These are phyloP conservation scores for Colletotrichum australisinense DNA, from an alignment of 2,329 filamentous ascomycete species.

Conservation along the genomic window DNA sequence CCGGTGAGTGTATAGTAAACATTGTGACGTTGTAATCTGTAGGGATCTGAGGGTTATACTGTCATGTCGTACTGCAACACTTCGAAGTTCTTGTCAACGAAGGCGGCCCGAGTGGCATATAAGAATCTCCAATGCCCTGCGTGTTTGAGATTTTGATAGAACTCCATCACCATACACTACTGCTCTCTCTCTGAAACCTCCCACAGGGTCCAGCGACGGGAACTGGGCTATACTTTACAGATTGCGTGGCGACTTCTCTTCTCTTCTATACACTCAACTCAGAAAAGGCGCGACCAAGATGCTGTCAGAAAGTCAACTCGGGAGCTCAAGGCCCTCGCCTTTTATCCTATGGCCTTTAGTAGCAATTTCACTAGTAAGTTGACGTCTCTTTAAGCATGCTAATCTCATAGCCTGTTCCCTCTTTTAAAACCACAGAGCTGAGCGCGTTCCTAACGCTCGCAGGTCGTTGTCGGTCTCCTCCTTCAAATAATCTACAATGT, in stretches of 20 bases:
- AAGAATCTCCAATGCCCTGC: not conserved
- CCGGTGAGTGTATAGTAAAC: not conserved
- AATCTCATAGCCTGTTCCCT: not conserved
- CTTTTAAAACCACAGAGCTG: too few relatives aligned
- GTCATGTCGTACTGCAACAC: not conserved
- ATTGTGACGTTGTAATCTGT: conserved; percentile 7
- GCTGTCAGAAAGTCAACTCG: not conserved
- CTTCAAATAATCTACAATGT: conserved; percentile 40
- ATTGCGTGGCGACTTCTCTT: too few relatives aligned
- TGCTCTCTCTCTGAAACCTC: too few relatives aligned
- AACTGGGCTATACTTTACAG: too few relatives aligned
- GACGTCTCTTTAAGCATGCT: too few relatives aligned
- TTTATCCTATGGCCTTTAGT: conserved; percentile 17
- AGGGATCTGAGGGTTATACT: not conserved
- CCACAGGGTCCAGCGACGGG: too few relatives aligned
- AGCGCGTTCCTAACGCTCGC: not conserved
- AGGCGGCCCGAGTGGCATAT: not conserved
- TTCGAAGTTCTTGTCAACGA: not conserved
- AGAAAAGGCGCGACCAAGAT: not conserved
- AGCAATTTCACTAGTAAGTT: conserved; percentile 4
- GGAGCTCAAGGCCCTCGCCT: conserved; percentile 7
- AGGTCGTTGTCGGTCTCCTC: conserved; percentile 22
- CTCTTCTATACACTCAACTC: not conserved
- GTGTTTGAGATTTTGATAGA: not conserved
- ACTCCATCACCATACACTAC: not conserved